Evolutionary conservation across 1,284 basidiomycete species (phyloP), one percentile per base, ranked within the genome.

Genomic region (Crocinoboletus sp.): DNA sequence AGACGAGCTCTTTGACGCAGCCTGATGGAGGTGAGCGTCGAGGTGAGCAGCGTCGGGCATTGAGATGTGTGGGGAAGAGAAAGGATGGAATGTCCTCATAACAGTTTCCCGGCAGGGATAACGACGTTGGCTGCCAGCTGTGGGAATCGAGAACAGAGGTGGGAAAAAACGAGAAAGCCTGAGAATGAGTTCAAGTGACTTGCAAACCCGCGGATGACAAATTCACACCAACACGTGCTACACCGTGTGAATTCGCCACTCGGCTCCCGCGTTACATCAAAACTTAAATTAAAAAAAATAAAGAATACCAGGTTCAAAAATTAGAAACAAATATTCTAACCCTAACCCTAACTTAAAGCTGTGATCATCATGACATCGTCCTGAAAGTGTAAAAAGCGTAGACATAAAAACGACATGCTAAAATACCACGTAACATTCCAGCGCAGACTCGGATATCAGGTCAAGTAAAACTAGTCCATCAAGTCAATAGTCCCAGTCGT

Each of bases 41-140:
- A 63, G 60, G 13, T 63, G 64, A 31, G 65, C 58, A 20, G 67
- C 60, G 55, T 72, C 64, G 53, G 70, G 65, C 72, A 74, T 75
- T 45, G 68, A 64, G 58, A 65, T 60, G 57, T 64, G 67, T 60
- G 63, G 65, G 60, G 70, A 67, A 64, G 69, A 68, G 62, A 67
- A 64, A 50, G 62, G 66, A 53, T 68, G 66, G 39, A 64, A 68
- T 9, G 62, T 64, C 66, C 62, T 68, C 62, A 64, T 64, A 67
- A 67, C 64, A 59, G 55, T 63, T 66, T 66, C 61, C 65, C 66
- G 64, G 52, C 56, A 64, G 63, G 61, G 65, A 67, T 63, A 58
- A 58, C 61, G 58, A 63, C 41, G 61, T 64, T 64, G 60, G 60
- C 58, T 66, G 65, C 65, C 64, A 63, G 65, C 65, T 64, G 62